Evolutionary conservation across 805 yeast species (phyloP), one percentile per base, ranked within the genome.

Genomic region (Ogataea polymorpha): DNA sequence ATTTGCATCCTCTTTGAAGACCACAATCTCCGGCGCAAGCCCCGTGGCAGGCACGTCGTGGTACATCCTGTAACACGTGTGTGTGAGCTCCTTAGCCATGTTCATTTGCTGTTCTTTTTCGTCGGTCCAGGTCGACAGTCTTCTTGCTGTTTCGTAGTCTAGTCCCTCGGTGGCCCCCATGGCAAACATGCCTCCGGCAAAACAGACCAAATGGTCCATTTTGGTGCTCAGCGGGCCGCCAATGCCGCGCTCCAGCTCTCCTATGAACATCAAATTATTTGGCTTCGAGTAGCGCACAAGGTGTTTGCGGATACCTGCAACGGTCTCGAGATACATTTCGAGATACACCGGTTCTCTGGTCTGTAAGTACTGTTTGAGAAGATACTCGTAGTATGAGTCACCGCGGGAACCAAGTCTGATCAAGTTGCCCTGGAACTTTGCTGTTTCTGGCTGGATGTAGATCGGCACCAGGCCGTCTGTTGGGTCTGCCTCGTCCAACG

Each of bases 151-250:
- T 9, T 61, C 62, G 17, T 76, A 55, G 1, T 82, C 64, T 21
- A 67, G 58, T 8, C 97, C 97, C 34, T 75, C 77, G 2, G 96
- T 90, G 12, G 96, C 95, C 20, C 96, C 96, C 39, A 88, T 65
- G 1, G 96, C 93, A 46, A 90, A 74, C 46, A 86, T 71, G 0
- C 96, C 96, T 42, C 96, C 96, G 57, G 86, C 77, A 63, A 88
- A 89, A 61, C 97, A 90, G 18, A 88, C 96, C 45, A 87, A 68
- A 63, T 90, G 96, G 59, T 90, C 96, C 96, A 90, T 86, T 58
- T 87, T 88, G 13, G 79, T 67, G 12, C 82, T 75, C 12, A 82
- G 61, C 3, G 68, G 64, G 0, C 83, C 80, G 6, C 62, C 65
- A n/a, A 86, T 53, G 9, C 96, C 96, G 21, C 62, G 50, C 16